Base-by-base conservation (phyloP, 441 rosid genomes). In the Metrosideros polymorpha region DNA sequence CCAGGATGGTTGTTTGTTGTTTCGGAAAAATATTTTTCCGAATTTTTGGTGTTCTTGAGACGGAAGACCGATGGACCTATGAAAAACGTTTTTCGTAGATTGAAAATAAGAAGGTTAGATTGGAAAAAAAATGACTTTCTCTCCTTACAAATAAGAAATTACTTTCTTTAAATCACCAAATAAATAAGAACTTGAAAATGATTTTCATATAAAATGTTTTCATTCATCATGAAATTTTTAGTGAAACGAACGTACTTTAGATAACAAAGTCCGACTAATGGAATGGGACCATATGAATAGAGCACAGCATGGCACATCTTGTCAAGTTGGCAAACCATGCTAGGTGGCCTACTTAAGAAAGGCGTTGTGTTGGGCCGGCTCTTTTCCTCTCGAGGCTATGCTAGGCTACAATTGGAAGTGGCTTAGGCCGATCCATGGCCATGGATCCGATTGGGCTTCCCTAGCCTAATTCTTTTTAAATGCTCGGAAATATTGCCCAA, bases 231-330 rank as follows among this genome's bases (percentile, higher is more conserved):
- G 19, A 59, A 27, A 22, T 24, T 54, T 54, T n/a, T 2, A 57
- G 63, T n/a, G 18, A 57, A n/a, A 57, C 2, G n/a, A 57, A 57
- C 0, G 1, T 4, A 0, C 0, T n/a, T n/a, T n/a, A n/a, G n/a
- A n/a, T n/a, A n/a, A n/a, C n/a, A n/a, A n/a, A n/a, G n/a, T n/a
- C n/a, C n/a, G n/a, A n/a, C n/a, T n/a, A n/a, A n/a, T n/a, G n/a
- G n/a, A n/a, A n/a, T n/a, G n/a, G n/a, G n/a, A n/a, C n/a, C n/a
- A n/a, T n/a, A n/a, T n/a, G n/a, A n/a, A n/a, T n/a, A n/a, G n/a
- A n/a, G n/a, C n/a, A n/a, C n/a, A n/a, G n/a, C n/a, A n/a, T n/a
- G n/a, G n/a, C n/a, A n/a, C n/a, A n/a, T n/a, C n/a, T n/a, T n/a
- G n/a, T n/a, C n/a, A n/a, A n/a, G n/a, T n/a, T n/a, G n/a, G n/a